Conservation (phyloP, 2,329 filamentous ascomycete species). For the Lachnellula subtilissima region DNA sequence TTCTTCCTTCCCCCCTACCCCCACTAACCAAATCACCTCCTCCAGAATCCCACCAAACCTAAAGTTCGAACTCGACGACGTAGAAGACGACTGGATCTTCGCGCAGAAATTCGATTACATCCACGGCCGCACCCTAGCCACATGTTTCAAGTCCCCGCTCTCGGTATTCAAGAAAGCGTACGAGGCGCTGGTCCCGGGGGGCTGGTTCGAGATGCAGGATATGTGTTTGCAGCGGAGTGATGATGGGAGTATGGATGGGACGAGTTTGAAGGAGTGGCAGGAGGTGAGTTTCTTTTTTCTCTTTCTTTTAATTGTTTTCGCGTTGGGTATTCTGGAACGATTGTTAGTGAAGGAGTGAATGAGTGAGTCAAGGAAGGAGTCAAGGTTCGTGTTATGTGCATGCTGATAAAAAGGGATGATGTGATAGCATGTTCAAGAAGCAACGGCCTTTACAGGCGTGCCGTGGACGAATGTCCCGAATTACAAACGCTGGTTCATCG, state of each 20-base stretch:
- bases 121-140: conserved; percentile 41
- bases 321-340: too few species aligned
- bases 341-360: too few species aligned
- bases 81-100: conserved; percentile 43
- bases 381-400: too few species aligned
- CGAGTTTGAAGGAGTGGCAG: neutral
- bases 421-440: neutral
- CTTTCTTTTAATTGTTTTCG: too few species aligned
- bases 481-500: conserved; percentile 34
- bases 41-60: conserved; percentile 41
- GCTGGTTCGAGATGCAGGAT: neutral
- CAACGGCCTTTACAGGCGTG: neutral
- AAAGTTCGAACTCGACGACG: conserved; percentile 48
- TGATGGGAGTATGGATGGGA: neutral
- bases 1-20: neutral
- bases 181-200: neutral
- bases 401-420: too few species aligned
- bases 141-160: conserved; percentile 28
- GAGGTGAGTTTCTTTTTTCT: neutral
- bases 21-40: neutral
- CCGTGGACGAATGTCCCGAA: conserved; percentile 25
- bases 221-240: neutral
- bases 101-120: conserved; percentile 47
- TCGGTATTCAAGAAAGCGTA: conserved; percentile 31
- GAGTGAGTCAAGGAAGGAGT: too few species aligned